phyloP scores from a whole-genome alignment of 1,139 yeast genomes.

The Diutina neorugosa region DNA sequence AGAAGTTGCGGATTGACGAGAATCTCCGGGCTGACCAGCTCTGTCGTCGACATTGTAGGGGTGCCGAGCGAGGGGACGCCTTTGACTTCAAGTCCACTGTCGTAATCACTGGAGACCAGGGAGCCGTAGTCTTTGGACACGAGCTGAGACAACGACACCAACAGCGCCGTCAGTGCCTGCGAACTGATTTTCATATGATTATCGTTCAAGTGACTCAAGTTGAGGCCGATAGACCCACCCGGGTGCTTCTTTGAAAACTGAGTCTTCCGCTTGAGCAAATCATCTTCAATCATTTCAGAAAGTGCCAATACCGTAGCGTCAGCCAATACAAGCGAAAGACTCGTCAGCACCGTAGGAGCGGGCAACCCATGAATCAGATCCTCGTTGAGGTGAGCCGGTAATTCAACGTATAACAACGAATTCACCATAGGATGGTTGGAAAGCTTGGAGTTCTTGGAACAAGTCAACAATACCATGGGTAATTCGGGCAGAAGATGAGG shows the following conservation, averaged over 20 bases:
- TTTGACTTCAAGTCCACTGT: neutral
- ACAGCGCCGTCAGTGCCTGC: neutral
- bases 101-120: neutral
- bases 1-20: neutral
- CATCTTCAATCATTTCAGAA: conserved; percentile 53
- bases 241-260: conserved; percentile 69
- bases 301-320: conserved; percentile 71
- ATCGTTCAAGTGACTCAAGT: conserved; percentile 25
- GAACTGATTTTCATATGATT: conserved; percentile 6
- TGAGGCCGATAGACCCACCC: conserved; percentile 79
- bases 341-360: conserved; percentile 82
- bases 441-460: conserved; percentile 37
- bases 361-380: conserved; percentile 64
- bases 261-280: conserved; percentile 37
- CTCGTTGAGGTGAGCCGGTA: conserved; percentile 49
- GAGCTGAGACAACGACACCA: neutral
- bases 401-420: conserved; percentile 48
- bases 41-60: neutral
- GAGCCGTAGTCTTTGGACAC: neutral
- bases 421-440: conserved; percentile 32
- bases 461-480: conserved; percentile 54
- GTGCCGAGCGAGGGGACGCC: neutral
- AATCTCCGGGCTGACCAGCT: neutral
- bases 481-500: conserved; percentile 44
- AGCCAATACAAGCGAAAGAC: conserved; percentile 62